Evolutionary conservation across 495 filamentous ascomycete species (phyloP), one percentile per base, ranked within the genome.

Genomic region (Corynascus novoguineensis): DNA sequence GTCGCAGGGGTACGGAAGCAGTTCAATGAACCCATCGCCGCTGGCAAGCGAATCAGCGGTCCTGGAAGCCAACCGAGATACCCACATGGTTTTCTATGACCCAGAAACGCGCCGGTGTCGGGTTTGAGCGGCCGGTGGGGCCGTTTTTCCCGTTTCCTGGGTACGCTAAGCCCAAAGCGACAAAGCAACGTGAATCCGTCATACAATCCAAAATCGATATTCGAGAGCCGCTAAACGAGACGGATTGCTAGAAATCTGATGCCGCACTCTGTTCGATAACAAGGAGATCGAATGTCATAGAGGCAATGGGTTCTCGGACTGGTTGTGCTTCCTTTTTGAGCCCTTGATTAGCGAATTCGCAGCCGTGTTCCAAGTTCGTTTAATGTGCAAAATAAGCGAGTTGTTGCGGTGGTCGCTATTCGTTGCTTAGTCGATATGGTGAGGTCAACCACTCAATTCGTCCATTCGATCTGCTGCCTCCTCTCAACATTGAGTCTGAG

Each of bases 31-130:
- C 9, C 17, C 51, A 24, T 8, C 7, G 11, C 19, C 25, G 17
- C 1, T 17, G 8, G 27, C 5, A 7, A 29, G 50, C 50, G 38
- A 53, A 53, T 53, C 50, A 53, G 38, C 25, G 38, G 21, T 27
- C 29, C 21, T 19, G 8, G 5, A 17, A 15, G 27, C n/a, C 31
- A 25, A 9, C 14, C 22, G 17, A 4, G 8, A 12, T 40, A 1
- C 28, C 50, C 50, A 25, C 50, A 53, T 44, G n/a, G n/a, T 15
- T 28, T 12, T 15, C 50, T 52, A 25, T n/a, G n/a, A n/a, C 3
- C 2, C 34, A 25, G 12, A 27, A 37, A 37, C n/a, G n/a, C n/a
- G n/a, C n/a, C n/a, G n/a, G n/a, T n/a, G n/a, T 25, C 37, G 35
- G 19, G 38, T 34, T 42, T 32, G 28, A 31, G 40, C 28, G n/a